A percentile compares a stretch with the other conserved stretches of the same genome.
Conservation (phyloP, 208 protist species). For the Wallacemonas collosoma region DNA sequence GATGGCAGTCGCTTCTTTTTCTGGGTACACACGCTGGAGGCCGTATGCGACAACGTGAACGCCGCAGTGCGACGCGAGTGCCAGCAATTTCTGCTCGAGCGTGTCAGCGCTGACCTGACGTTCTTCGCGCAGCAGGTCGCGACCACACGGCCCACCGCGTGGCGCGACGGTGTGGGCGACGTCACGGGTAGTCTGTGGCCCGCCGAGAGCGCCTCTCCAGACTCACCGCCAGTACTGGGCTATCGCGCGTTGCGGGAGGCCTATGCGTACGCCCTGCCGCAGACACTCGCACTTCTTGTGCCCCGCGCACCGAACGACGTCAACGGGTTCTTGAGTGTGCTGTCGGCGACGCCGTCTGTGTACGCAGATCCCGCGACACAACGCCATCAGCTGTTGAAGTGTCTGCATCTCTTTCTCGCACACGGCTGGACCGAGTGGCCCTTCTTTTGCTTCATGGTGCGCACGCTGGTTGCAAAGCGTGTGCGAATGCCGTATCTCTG, state of each 20-base stretch:
- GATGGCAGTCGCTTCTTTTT: conserved; percentile 5
- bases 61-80: background rate
- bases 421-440: conserved; percentile 13
- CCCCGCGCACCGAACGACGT: conserved; percentile 1
- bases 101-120: background rate
- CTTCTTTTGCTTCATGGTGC: conserved; percentile 15
- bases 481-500: conserved; percentile 11
- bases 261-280: conserved; percentile 12
- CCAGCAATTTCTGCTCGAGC: background rate
- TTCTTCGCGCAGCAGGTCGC: background rate
- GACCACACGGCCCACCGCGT: background rate
- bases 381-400: background rate
- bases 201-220: no score
- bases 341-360: conserved; percentile 5
- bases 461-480: background rate
- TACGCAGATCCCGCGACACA: background rate
- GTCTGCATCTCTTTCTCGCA: conserved; percentile 12
- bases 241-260: background rate
- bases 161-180: background rate
- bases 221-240: no score
- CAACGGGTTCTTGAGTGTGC: background rate
- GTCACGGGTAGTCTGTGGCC: background rate
- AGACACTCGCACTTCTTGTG: conserved; percentile 10
- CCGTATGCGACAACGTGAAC: conserved; percentile 13
- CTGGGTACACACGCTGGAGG: conserved; percentile 8